Base-by-base conservation (phyloP, 2,329 filamentous ascomycete genomes). In the Fusarium sp. region DNA sequence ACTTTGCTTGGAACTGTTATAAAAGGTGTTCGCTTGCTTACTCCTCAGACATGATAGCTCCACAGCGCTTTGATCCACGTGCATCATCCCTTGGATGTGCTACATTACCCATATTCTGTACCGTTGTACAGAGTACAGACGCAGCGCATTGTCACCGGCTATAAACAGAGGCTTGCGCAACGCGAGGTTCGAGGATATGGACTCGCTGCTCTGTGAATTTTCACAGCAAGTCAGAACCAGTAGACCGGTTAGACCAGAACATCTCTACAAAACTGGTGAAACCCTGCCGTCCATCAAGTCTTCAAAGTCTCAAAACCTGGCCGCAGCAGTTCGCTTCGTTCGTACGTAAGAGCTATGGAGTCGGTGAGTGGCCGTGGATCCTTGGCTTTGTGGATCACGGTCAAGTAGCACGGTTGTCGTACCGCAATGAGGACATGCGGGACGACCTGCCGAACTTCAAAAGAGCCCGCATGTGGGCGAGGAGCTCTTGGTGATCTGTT, bases 351-450 rank as follows among this genome's bases (percentile, higher is more conserved):
- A 70, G 49, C 50, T 65, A 67, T 22, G 52, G 54, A 73, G 71
- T 73, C 71, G 71, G 71, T 73, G 71, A 73, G 68, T 73, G 71
- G 71, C 50, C 68, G 40, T 68, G 63, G 60, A 70, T 68, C 63
- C 67, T 64, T 49, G 67, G 47, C 66, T 46, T 54, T 64, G 67
- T 70, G 67, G 67, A 67, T 67, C 66, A 51, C 15, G 45, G 43
- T 47, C 19, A 41, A 22, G 62, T 59, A 68, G 41, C 66, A 61
- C 56, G 61, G 56, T 43, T 65, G 62, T 71, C 37, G 60, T 51
- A 70, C 65, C 58, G 57, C 63, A 61, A 57, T 68, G 51, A 61
- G 30, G 33, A 58, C 68, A 56, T 66, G 61, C 67, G 63, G 66
- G 66, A 67, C 62, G 35, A 28, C 57, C 53, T 70, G 50, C 46